Evolutionary conservation across 495 filamentous ascomycete species (phyloP).

Genomic region (Bacidia gigantensis): DNA sequence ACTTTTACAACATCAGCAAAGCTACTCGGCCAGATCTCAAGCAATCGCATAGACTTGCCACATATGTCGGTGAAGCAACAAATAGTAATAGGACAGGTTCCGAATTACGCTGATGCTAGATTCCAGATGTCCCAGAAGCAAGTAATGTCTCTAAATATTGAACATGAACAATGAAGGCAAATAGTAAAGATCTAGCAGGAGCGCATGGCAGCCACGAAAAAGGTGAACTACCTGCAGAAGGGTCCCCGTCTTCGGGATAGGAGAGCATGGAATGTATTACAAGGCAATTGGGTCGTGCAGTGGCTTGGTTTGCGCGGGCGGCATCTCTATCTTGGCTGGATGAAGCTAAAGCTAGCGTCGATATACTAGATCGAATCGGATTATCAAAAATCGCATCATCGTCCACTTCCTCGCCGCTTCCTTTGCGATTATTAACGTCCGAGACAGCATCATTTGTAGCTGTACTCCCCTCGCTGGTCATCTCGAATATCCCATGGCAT

Average conservation of each 20-base stretch:
- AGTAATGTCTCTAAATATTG: background rate
- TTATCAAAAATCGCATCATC: background rate
- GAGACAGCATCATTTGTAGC: too few relatives aligned
- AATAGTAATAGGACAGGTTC: background rate
- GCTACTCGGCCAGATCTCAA: background rate
- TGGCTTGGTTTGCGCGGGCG: background rate
- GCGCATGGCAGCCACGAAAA: background rate
- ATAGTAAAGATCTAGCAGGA: background rate
- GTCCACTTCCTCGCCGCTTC: too few relatives aligned
- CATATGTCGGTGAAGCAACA: background rate
- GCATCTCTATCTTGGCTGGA: too few relatives aligned
- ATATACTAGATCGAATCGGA: background rate
- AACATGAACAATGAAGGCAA: background rate
- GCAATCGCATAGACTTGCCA: background rate
- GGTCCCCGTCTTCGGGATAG: background rate
- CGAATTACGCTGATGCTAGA: background rate
- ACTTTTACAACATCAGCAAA: background rate
- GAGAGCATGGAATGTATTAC: background rate
- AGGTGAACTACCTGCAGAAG: background rate
- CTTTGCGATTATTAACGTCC: too few relatives aligned
- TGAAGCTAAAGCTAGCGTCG: background rate
- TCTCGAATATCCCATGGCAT: too few relatives aligned
- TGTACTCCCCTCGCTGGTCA: too few relatives aligned
- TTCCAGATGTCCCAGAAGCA: background rate
- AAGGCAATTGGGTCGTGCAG: background rate